Base-by-base conservation (phyloP, 768 basidiomycete genomes). In the Amyloporia xantha region DNA sequence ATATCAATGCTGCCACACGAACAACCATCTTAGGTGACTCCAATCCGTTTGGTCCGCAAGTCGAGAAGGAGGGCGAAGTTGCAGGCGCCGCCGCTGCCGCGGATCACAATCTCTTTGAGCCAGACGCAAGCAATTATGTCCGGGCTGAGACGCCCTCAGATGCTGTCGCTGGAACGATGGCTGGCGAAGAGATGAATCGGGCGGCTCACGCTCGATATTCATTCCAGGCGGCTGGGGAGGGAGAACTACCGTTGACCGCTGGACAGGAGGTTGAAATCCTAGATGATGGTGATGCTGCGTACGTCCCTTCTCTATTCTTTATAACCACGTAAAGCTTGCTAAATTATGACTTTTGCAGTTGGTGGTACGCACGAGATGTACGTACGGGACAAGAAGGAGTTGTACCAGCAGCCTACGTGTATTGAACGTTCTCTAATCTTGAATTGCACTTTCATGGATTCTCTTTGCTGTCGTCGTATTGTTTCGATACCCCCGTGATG, bases 351-450 rank as follows among this genome's bases (percentile, higher is more conserved):
- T n/a, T n/a, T n/a, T n/a, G n/a, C 51, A 93, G 92, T 41, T 97
- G 93, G 93, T 96, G 92, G 93, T 94, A 88, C 60, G 89, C 85
- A 44, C 79, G 91, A 26, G 89, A 94, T 64, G 70, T 79, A 19
- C 77, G 78, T 44, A 83, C 84, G 41, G 88, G 91, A 7, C 77
- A 73, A 42, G 90, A 94, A 68, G 93, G 93, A 11, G 87, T 94
- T 26, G 88, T 96, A 43, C 93, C 93, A 7, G 87, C 91, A 36
- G 82, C 90, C 49, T 97, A 94, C 75, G 73, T 91, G 69, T 91
- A 89, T 71, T 91, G n/a, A n/a, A n/a, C n/a, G n/a, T n/a, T n/a
- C n/a, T n/a, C n/a, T n/a, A n/a, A 33, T 33, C 7, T 33, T 33
- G 30, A 15, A 33, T 33, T 33, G 7, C 9, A 33, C 30, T 33